phyloP scores from a whole-genome alignment of 2,329 filamentous ascomycete species.

The Aspergillus udagawae region DNA sequence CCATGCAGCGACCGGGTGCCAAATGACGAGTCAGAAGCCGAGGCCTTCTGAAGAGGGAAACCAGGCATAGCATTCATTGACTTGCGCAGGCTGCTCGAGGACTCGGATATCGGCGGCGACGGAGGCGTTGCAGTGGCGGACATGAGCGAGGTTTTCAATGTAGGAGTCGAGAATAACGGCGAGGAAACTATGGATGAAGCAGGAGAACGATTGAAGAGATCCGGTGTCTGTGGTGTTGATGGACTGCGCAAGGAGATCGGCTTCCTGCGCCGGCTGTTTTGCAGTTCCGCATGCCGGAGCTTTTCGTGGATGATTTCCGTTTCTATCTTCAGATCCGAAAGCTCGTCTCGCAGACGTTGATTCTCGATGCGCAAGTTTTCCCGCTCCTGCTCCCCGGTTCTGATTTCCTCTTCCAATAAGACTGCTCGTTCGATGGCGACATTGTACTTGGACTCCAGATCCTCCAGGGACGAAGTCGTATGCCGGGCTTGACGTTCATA shows the following conservation, averaged over 20 bases:
- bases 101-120: constrained; percentile 89
- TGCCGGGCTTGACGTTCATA: constrained; percentile 95
- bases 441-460: constrained; percentile 96
- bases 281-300: constrained; percentile 65
- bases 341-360: constrained; percentile 83
- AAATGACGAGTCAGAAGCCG: constrained; percentile 45
- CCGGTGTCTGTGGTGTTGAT: constrained; percentile 58
- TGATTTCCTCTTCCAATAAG: constrained; percentile 93
- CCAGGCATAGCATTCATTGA: constrained; percentile 50
- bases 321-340: constrained; percentile 91
- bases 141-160: constrained; percentile 62
- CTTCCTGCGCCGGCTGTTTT: constrained; percentile 49
- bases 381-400: constrained; percentile 83
- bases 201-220: constrained; percentile 70
- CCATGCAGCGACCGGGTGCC: constrained; percentile 53
- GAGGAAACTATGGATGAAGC: constrained; percentile 79
- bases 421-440: constrained; percentile 87
- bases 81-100: constrained; percentile 60
- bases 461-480: constrained; percentile 91
- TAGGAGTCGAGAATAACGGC: constrained; percentile 83
- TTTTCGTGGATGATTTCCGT: constrained; percentile 93
- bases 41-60: constrained; percentile 39
- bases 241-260: constrained; percentile 48
- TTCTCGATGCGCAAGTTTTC: constrained; percentile 84
- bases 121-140: constrained; percentile 76